A percentile compares a stretch with the other conserved stretches of the same genome.
These are phyloP conservation scores for Liquidambar formosana DNA, from an alignment of 164 flowering plant genomes.

Conservation along the genomic window DNA sequence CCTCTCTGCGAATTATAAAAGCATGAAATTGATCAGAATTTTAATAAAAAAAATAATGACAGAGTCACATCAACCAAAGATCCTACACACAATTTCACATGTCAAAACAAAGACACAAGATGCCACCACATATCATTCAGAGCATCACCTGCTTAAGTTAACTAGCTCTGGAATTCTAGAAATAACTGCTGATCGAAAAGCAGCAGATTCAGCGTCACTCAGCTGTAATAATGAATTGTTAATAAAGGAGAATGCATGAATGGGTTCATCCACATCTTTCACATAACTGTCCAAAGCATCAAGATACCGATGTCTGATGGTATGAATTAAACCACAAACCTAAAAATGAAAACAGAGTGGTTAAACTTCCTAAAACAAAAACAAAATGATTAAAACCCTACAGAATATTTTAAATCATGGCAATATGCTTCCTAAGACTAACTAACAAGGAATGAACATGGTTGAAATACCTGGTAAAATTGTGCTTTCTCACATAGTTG, in stretches of 20 bases:
- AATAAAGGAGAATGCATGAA: constrained; percentile 86
- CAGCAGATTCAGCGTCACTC: constrained; percentile 39
- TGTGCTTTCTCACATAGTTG: constrained; percentile 70
- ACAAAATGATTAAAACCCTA: neutral
- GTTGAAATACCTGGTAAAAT: constrained; percentile 68
- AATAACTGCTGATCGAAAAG: constrained; percentile 66
- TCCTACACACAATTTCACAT: neutral
- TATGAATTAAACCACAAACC: constrained; percentile 90
- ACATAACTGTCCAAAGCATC: constrained; percentile 83
- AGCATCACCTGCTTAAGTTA: constrained; percentile 71
- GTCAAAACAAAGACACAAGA: neutral
- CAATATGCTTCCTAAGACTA: neutral
- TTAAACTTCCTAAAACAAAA: neutral
- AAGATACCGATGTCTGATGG: constrained; percentile 52
- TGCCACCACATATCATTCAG: neutral
- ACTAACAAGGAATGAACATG: neutral
- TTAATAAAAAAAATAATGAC: constrained; percentile 7
- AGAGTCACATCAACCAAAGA: neutral
- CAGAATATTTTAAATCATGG: neutral
- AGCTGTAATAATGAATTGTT: constrained; percentile 40
- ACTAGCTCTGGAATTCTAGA: constrained; percentile 74
- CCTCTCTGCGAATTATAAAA: constrained; percentile 62
- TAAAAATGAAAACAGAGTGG: constrained; percentile 21
- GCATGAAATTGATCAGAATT: constrained; percentile 11
- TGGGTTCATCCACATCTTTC: constrained; percentile 80